Conservation (phyloP, 192 early-diverging fungal species). For the Spinellus fusiger region DNA sequence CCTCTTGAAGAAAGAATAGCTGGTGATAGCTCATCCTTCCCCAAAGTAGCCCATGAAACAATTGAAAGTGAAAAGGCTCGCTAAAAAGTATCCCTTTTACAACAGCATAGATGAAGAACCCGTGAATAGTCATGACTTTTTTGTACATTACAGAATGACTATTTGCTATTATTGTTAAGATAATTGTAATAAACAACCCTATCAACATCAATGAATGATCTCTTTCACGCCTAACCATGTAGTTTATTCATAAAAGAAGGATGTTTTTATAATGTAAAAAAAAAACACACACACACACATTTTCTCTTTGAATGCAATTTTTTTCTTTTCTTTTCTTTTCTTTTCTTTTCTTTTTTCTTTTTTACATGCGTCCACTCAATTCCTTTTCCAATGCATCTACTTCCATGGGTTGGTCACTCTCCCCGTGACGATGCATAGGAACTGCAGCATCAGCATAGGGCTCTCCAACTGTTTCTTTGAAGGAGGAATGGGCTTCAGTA, state of each 20-base stretch:
- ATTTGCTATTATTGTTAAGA: background rate
- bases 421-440: slow-evolving; percentile 5
- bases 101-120: background rate
- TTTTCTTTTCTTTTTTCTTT: background rate
- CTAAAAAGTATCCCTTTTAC: background rate
- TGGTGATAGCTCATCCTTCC: slow-evolving; percentile 6
- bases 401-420: slow-evolving; percentile 16
- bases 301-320: background rate
- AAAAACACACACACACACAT: background rate
- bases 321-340: background rate
- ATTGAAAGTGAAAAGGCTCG: background rate
- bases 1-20: slow-evolving; percentile 29
- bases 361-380: slow-evolving; percentile 24
- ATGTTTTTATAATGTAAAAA: background rate
- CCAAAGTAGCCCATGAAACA: slow-evolving; percentile 15
- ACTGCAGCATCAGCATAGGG: slow-evolving; percentile 17
- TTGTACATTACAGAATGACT: background rate
- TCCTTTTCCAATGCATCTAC: slow-evolving; percentile 34
- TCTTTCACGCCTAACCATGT: background rate
- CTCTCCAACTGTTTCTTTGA: background rate
- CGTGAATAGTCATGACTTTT: background rate
- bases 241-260: background rate
- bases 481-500: background rate
- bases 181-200: no score
- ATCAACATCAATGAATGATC: no score